These are phyloP conservation scores for Sporodiniella umbellata DNA, from an alignment of 371 early-diverging fungal genomes.

Conservation along the genomic window DNA sequence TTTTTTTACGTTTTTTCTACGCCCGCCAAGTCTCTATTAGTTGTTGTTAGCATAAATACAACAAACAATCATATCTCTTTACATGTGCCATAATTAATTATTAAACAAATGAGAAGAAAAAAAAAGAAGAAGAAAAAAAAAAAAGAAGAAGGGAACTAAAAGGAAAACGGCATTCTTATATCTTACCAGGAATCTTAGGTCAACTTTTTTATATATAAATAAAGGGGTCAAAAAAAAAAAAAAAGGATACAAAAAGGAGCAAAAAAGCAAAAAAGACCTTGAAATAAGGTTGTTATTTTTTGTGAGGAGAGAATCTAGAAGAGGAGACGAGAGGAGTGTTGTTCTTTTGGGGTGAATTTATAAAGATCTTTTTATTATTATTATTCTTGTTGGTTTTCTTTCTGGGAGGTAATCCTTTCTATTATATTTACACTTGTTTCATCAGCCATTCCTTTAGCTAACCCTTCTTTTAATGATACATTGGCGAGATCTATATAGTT, in stretches of 20 bases:
- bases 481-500: not conserved
- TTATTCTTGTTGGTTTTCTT: not conserved
- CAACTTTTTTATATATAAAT: not conserved
- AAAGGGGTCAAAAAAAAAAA: not conserved
- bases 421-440: slow-evolving; percentile 12
- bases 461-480: slow-evolving; percentile 2
- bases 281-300: not conserved
- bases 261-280: not conserved
- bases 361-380: not conserved
- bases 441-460: slow-evolving; percentile 7
- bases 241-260: not conserved
- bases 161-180: not conserved
- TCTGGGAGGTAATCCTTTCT: too few species aligned
- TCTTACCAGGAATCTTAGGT: not conserved
- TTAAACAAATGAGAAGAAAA: not conserved
- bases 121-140: slow-evolving; percentile 1
- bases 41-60: not conserved
- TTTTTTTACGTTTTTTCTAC: slow-evolving; percentile 95
- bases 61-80: not conserved
- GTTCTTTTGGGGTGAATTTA: too few species aligned
- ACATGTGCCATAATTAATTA: slow-evolving; percentile 18
- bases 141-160: too few species aligned
- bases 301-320: not conserved
- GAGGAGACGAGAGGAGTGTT: not conserved
- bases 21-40: slow-evolving; percentile 62